These are phyloP conservation scores for Bipolaris cookei DNA, from an alignment of 2,329 filamentous ascomycete genomes.

Conservation along the genomic window DNA sequence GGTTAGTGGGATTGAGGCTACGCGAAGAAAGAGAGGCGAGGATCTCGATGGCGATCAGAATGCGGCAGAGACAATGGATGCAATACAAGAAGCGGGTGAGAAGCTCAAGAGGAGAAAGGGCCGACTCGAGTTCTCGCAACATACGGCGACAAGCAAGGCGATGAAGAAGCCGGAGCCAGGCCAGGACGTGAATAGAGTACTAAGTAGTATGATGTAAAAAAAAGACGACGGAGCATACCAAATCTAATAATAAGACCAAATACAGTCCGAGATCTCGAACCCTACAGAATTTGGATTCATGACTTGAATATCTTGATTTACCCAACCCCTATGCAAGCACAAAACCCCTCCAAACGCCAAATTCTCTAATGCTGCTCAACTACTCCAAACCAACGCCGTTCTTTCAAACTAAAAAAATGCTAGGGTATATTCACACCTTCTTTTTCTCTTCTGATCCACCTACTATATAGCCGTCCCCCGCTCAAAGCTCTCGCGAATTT, in stretches of 20 bases:
- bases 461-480: slow-evolving; percentile 87
- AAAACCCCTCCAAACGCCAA: neutral
- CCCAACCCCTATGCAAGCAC: too few relatives aligned
- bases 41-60: slow-evolving; percentile 31
- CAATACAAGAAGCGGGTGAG: slow-evolving; percentile 40
- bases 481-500: slow-evolving; percentile 97
- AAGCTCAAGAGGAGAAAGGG: slow-evolving; percentile 36
- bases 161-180: slow-evolving; percentile 42
- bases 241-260: slow-evolving; percentile 13
- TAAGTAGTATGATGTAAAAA: slow-evolving; percentile 47
- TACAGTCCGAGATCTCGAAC: neutral
- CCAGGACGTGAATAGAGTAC: slow-evolving; percentile 42
- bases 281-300: neutral
- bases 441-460: neutral
- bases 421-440: slow-evolving; percentile 35
- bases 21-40: slow-evolving; percentile 60
- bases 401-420: slow-evolving; percentile 10
- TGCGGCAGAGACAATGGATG: slow-evolving; percentile 21
- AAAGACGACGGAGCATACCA: slow-evolving; percentile 1
- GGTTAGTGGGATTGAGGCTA: slow-evolving; percentile 65
- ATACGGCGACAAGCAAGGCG: slow-evolving; percentile 56
- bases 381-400: slow-evolving; percentile 10
- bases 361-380: neutral
- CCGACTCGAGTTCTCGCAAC: slow-evolving; percentile 70
- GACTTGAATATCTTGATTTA: neutral